Conservation (phyloP, 2,329 filamentous ascomycete species). For the Spiromastix sp. region DNA sequence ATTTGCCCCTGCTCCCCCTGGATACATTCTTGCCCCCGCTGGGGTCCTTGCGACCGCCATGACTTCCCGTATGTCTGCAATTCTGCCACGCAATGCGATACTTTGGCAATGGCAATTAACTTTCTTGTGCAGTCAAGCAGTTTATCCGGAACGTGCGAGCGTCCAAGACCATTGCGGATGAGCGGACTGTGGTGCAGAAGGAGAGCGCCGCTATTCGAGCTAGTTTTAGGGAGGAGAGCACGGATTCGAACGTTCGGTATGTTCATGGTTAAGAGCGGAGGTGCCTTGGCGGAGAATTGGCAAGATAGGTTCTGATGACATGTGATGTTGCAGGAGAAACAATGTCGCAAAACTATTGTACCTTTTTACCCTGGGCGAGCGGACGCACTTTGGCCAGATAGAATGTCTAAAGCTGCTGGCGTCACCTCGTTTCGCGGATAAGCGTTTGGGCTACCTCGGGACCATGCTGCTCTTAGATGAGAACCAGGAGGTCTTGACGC, state of each 20-base stretch:
- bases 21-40: too few species aligned
- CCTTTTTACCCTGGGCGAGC: constrained; percentile 92
- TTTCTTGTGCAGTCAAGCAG: constrained; percentile 67
- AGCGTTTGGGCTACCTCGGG: constrained; percentile 86
- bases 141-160: constrained; percentile 99
- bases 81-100: constrained; percentile 13
- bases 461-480: constrained; percentile 95
- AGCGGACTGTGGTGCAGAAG: constrained; percentile 96
- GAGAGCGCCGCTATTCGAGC: constrained; percentile 96
- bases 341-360: constrained; percentile 98
- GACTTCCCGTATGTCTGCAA: constrained; percentile 43
- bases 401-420: constrained; percentile 96
- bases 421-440: constrained; percentile 95
- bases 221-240: constrained; percentile 94
- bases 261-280: constrained; percentile 20
- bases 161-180: constrained; percentile 97
- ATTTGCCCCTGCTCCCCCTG: too few species aligned
- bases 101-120: constrained; percentile 18
- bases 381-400: constrained; percentile 98
- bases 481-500: constrained; percentile 93
- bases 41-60: constrained; percentile 45
- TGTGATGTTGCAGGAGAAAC: constrained; percentile 59
- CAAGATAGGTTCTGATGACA: constrained; percentile 4
- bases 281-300: too few species aligned
- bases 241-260: constrained; percentile 82